Conservation (phyloP, 2,329 filamentous ascomycete species). For the Pezicula radicicola region DNA sequence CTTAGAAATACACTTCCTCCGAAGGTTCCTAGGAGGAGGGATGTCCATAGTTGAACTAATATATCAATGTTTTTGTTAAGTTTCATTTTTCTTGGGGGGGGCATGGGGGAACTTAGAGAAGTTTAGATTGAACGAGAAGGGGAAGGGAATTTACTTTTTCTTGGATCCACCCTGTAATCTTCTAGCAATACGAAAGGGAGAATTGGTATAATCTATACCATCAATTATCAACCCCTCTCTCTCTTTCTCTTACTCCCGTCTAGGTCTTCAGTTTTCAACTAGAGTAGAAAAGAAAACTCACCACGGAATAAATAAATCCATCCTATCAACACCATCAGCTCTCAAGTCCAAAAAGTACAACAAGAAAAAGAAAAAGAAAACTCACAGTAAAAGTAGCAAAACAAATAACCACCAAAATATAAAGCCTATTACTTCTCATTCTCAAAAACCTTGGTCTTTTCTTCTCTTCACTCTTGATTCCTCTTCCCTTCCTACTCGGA, state of each 20-base stretch:
- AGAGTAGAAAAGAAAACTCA: neutral
- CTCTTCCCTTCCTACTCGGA: no score
- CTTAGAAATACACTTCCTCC: conserved; percentile 2
- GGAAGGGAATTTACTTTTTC: neutral
- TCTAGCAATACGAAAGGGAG: conserved; percentile 1
- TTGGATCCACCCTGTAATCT: conserved; percentile 1
- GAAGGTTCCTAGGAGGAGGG: conserved; percentile 5
- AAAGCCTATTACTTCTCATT: no score
- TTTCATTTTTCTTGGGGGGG: no score
- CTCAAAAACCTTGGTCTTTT: no score
- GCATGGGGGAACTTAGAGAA: neutral
- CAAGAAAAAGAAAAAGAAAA: no score
- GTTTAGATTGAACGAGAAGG: no score
- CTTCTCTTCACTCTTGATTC: no score
- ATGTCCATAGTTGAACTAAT: conserved; percentile 6
- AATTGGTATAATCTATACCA: conserved; percentile 4
- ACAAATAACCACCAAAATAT: neutral
- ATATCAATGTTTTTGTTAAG: no score
- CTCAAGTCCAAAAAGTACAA: no score
- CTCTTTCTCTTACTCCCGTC: no score
- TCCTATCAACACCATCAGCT: neutral
- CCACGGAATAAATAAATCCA: conserved; percentile 6
- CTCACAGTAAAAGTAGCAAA: conserved; percentile 6
- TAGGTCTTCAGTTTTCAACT: no score
- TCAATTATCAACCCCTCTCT: no score